Conservation (phyloP, 2,329 filamentous ascomycete species). For the Penicillium sp. region DNA sequence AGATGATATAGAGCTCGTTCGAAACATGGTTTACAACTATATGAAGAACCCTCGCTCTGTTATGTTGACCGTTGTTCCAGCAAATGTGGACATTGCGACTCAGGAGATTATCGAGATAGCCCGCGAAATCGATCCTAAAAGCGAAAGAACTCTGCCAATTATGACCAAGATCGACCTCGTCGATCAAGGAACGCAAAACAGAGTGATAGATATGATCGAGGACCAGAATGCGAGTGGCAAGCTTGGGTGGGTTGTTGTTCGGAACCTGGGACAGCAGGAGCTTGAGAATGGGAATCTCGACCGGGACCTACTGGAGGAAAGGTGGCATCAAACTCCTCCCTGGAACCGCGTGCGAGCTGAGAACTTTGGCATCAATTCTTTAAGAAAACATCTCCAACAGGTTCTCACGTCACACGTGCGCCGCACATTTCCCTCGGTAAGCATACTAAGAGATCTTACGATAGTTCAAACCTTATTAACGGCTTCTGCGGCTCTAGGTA, state of each 20-base stretch:
- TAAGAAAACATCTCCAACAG: slow-evolving; percentile 39
- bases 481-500: no score
- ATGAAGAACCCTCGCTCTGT: slow-evolving; percentile 40
- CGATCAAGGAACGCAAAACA: slow-evolving; percentile 28
- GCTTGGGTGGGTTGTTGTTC: no score
- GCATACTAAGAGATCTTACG: no score
- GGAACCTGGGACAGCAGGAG: no score
- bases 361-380: slow-evolving; percentile 40
- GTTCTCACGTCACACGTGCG: slow-evolving; percentile 32
- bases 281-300: no score
- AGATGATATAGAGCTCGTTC: slow-evolving; percentile 36
- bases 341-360: slow-evolving; percentile 15
- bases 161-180: slow-evolving; percentile 62
- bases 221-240: no score
- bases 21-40: slow-evolving; percentile 38
- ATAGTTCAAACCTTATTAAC: no score
- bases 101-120: slow-evolving; percentile 47
- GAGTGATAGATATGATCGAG: background rate
- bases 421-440: slow-evolving; percentile 39
- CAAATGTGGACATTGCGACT: slow-evolving; percentile 45
- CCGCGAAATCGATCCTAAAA: slow-evolving; percentile 33
- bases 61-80: slow-evolving; percentile 44
- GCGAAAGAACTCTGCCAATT: slow-evolving; percentile 43
- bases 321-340: no score
- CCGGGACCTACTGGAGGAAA: no score